These are phyloP conservation scores for Hevea brasiliensis DNA, from an alignment of 345 rosid species.

Conservation along the genomic window DNA sequence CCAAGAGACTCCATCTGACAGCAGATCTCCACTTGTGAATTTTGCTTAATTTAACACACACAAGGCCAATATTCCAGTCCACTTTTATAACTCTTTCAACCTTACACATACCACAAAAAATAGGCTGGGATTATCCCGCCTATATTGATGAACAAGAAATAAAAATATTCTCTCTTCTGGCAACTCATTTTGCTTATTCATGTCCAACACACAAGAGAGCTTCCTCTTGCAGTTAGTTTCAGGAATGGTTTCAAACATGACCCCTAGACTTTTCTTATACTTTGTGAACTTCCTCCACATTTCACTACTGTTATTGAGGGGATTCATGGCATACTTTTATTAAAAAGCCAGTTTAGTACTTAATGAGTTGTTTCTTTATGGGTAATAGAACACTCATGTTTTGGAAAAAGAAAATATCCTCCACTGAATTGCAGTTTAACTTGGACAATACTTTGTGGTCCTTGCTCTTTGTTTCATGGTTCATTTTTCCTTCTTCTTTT, in stretches of 20 bases:
- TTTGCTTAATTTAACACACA: neutral
- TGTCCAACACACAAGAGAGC: neutral
- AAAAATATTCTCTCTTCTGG: neutral
- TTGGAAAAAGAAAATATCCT: neutral
- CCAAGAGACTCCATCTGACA: neutral
- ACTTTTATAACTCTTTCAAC: neutral
- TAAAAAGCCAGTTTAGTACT: neutral
- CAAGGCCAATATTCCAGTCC: neutral
- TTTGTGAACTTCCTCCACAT: neutral
- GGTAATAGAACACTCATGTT: neutral
- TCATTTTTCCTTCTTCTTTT: neutral
- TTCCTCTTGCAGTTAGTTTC: too few species aligned
- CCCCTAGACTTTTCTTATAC: neutral
- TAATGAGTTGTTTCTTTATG: neutral
- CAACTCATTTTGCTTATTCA: neutral
- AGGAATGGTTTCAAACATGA: neutral
- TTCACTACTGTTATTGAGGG: neutral
- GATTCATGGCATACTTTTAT: neutral
- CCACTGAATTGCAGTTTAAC: neutral
- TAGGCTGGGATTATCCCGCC: neutral
- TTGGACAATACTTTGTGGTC: neutral
- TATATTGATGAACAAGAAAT: neutral
- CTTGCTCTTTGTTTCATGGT: neutral
- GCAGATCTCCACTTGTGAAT: neutral
- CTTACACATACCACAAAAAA: neutral